phyloP scores from a whole-genome alignment of 1,139 yeast genomes.

The Sugiyamaella castrensis region DNA sequence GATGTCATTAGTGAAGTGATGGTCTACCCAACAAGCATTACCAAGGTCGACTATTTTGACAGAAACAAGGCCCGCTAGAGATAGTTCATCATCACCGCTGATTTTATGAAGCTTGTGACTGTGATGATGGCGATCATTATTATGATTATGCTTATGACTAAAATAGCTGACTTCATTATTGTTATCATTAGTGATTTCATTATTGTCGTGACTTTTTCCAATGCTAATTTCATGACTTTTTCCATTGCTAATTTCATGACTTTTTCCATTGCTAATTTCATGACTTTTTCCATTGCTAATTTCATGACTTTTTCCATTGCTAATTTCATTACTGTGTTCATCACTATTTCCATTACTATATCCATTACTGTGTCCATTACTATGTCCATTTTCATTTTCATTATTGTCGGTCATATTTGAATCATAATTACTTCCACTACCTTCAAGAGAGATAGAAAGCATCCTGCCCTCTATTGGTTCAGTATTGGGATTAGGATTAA shows the following conservation, averaged over 20 bases:
- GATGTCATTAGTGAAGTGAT: constrained; percentile 77
- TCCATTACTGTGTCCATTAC: too few relatives aligned
- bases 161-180: background rate
- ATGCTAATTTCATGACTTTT: too few relatives aligned
- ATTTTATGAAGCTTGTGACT: too few relatives aligned
- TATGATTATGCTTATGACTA: too few relatives aligned
- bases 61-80: constrained; percentile 36
- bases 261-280: too few relatives aligned
- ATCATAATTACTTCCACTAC: constrained; percentile 10
- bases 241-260: too few relatives aligned
- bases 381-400: background rate
- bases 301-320: background rate
- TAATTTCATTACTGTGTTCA: too few relatives aligned
- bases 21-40: constrained; percentile 72
- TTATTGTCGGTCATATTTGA: constrained; percentile 6
- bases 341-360: background rate
- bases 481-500: background rate
- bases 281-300: too few relatives aligned
- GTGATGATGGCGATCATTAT: too few relatives aligned
- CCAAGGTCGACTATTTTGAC: constrained; percentile 84
- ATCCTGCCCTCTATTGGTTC: constrained; percentile 25
- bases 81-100: constrained; percentile 3
- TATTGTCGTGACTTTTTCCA: background rate
- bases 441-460: constrained; percentile 22
- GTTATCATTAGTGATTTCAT: background rate